These are phyloP conservation scores for Penicillium steckii DNA, from an alignment of 495 filamentous ascomycete genomes.

Conservation along the genomic window DNA sequence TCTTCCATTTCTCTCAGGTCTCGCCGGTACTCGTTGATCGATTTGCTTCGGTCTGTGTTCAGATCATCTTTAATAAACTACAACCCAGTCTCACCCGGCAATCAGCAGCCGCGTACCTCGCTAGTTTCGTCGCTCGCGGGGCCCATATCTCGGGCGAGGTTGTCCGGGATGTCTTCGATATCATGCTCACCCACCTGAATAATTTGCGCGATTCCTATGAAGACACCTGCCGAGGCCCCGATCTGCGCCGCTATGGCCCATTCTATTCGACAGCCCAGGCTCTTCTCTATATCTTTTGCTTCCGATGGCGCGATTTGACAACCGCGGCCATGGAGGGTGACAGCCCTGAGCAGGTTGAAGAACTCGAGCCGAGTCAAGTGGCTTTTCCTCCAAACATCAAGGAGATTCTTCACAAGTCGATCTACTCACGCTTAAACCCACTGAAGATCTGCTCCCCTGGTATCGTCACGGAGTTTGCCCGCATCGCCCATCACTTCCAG, in stretches of 20 bases:
- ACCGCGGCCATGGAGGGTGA: slow-evolving; percentile 51
- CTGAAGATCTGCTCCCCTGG: slow-evolving; percentile 92
- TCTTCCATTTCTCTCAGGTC: slow-evolving; percentile 89
- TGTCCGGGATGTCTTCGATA: slow-evolving; percentile 73
- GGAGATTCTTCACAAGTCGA: slow-evolving; percentile 66
- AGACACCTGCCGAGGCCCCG: slow-evolving; percentile 70
- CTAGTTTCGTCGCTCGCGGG: slow-evolving; percentile 87
- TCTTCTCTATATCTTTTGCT: slow-evolving; percentile 93
- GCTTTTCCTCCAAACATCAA: slow-evolving; percentile 72
- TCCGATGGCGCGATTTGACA: slow-evolving; percentile 90
- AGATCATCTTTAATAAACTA: slow-evolving; percentile 60
- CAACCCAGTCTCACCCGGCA: slow-evolving; percentile 71
- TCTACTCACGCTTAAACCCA: slow-evolving; percentile 87
- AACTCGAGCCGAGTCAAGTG: slow-evolving; percentile 61
- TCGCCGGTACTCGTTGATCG: slow-evolving; percentile 71
- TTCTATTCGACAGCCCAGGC: slow-evolving; percentile 93
- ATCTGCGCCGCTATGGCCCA: slow-evolving; percentile 74
- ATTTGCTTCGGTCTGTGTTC: slow-evolving; percentile 76
- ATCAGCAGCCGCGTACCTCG: slow-evolving; percentile 86
- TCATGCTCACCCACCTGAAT: slow-evolving; percentile 72
- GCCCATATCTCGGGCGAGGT: slow-evolving; percentile 71
- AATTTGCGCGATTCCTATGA: slow-evolving; percentile 63
- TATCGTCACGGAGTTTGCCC: slow-evolving; percentile 89
- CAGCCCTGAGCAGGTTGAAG: slow-evolving; percentile 49
- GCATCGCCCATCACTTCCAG: slow-evolving; percentile 75